Base-by-base conservation (phyloP, 352 stramenopile genomes). In the Pythium phragmiticola region DNA sequence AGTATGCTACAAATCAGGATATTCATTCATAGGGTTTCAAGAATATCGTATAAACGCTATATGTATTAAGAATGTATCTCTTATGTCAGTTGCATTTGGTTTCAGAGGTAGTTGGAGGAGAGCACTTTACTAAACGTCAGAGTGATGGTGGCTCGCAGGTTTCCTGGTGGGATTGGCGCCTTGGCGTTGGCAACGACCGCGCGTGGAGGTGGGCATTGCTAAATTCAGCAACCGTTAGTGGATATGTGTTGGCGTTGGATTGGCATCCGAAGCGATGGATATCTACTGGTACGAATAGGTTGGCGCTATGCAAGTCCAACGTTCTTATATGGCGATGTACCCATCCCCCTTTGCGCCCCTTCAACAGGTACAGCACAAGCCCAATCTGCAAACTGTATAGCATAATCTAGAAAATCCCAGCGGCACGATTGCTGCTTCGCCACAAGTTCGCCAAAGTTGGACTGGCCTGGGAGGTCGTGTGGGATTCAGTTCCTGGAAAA, bases 401-500 rank as follows among this genome's bases (percentile, higher is more conserved):
- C 21, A 9, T 7, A 16, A 52, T 52, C 46, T 33, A 49, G 43
- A 52, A 52, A 34, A 52, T n/a, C 5, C 14, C 39, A 46, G 19
- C 46, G 11, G 34, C 11, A 13, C 34, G 28, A 8, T 5, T 30
- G 46, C 46, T 26, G 6, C 46, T 52, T 52, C 46, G 46, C 16
- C 46, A n/a, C 34, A 52, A 28, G 12, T 52, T 52, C n/a, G 46
- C 46, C 19, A 52, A 17, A 1, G 46, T 52, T 34, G 28, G 46
- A 46, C 39, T 19, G 34, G 34, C 12, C 39, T 46, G 39, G 14
- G 17, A 46, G 13, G 39, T 19, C 39, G 17, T 13, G 34, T 39
- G 34, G 34, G 34, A 39, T 14, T 39, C 11, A 26, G 54, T 61
- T 65, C 59, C 34, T 65, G 39, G 59, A 65, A 39, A 39, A 65